Base-by-base conservation (phyloP, 306 rosid species). In the Dicorynia guianensis region DNA sequence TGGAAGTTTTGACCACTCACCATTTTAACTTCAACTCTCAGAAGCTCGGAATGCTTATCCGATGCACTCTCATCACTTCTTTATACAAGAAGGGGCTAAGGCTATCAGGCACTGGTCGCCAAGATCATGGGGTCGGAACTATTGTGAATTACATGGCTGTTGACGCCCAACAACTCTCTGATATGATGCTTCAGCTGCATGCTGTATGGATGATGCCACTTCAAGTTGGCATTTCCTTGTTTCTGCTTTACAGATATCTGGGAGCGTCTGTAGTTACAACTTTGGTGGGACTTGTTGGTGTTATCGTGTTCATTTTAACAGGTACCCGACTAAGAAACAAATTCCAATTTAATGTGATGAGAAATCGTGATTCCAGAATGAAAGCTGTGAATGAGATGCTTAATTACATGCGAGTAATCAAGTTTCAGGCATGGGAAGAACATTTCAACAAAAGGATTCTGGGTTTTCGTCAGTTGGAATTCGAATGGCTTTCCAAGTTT, bases 391-490 rank as follows among this genome's bases (percentile, higher is more conserved):
- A 88, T 55, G 97, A 92, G 87, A 86, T 88, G 92, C 91, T 92
- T 42, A 92, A 85, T 67, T 79, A 88, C 81, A 86, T 89, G 93
- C 84, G 96, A 5, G 97, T 88, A 80, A 92, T 92, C 72, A 92
- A 92, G 86, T 92, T 89, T 77, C 97, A 89, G 77, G 97, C 97
- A 8, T 92, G 97, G 97, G 97, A 92, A 74, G 87, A 89, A 10
- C 90, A 88, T 71, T 89, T 92, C 80, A 84, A 82, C 14, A 69
- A 65, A 63, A 86, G 89, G 38, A 82, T 92, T 13, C 74, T 69
- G 79, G 55, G 79, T 7, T 88, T 80, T 44, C 97, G 96, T 0
- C 76, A 63, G 10, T 73, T 78, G 0, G 97, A 92, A 71, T 92
- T 66, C 50, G 72, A 74, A 35, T 89, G 96, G 96, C 84, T 92